Evolutionary conservation across 1,284 basidiomycete species (phyloP).

Genomic region (Heterobasidion parviporum): DNA sequence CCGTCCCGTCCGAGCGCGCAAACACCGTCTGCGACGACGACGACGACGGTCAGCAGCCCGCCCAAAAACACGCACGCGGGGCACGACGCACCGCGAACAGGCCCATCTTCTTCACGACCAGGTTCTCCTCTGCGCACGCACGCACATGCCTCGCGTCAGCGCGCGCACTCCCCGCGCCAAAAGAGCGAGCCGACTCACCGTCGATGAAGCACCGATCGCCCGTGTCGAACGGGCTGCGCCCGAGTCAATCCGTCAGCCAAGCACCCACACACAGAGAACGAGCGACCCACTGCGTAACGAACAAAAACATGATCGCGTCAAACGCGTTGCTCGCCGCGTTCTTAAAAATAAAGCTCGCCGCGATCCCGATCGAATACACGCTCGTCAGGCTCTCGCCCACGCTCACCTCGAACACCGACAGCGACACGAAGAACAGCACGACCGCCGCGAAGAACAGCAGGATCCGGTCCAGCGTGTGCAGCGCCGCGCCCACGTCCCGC

Average conservation of each 20-base stretch:
- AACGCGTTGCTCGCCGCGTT: constrained; percentile 60
- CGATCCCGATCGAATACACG: constrained; percentile 60
- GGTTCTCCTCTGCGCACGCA: constrained; percentile 42
- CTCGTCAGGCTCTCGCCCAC: constrained; percentile 56
- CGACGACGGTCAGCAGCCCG: constrained; percentile 7
- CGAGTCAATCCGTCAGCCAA: constrained; percentile 12
- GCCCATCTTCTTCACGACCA: constrained; percentile 72
- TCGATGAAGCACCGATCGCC: constrained; percentile 71
- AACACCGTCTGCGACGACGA: constrained; percentile 47
- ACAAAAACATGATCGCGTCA: constrained; percentile 72
- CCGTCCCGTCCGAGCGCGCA: constrained; percentile 56
- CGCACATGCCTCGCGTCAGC: not conserved
- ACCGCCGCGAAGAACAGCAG: constrained; percentile 53
- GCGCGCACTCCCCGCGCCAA: not conserved
- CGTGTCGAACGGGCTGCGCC: constrained; percentile 60
- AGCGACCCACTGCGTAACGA: constrained; percentile 64
- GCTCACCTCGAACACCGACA: constrained; percentile 63
- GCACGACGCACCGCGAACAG: constrained; percentile 48
- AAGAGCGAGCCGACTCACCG: constrained; percentile 24
- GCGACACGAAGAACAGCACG: constrained; percentile 63
- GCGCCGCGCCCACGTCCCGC: constrained; percentile 60
- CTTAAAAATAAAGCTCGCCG: constrained; percentile 72
- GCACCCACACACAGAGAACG: constrained; percentile 1
- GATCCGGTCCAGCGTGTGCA: constrained; percentile 54
- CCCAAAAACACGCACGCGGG: not conserved